phyloP scores from a whole-genome alignment of 2,329 filamentous ascomycete species.

The Hypoxylon rubiginosum region DNA sequence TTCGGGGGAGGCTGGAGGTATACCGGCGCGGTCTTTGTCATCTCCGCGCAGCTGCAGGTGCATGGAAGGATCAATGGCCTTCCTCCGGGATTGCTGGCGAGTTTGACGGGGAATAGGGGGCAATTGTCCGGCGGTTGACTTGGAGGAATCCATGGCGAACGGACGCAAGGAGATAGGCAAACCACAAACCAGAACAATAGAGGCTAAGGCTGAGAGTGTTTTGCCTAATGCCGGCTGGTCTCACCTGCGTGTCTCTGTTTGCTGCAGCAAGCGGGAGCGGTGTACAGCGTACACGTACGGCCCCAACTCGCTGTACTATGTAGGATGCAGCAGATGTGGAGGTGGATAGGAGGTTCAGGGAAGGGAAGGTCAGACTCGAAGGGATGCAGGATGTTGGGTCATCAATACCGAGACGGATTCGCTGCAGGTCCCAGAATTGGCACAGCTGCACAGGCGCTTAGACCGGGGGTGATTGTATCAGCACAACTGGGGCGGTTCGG shows the following conservation, averaged over 20 bases:
- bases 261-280: slow-evolving; percentile 21
- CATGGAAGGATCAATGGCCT: slow-evolving; percentile 50
- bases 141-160: slow-evolving; percentile 44
- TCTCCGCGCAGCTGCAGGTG: slow-evolving; percentile 48
- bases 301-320: slow-evolving; percentile 27
- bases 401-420: slow-evolving; percentile 38
- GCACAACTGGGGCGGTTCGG: slow-evolving; percentile 19
- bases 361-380: slow-evolving; percentile 30
- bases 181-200: slow-evolving; percentile 23
- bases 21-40: slow-evolving; percentile 45
- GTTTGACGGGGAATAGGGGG: slow-evolving; percentile 50
- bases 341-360: slow-evolving; percentile 12
- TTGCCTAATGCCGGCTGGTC: slow-evolving; percentile 43
- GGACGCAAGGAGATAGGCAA: slow-evolving; percentile 33
- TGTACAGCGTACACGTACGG: slow-evolving; percentile 1
- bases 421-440: slow-evolving; percentile 40
- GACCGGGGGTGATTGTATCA: slow-evolving; percentile 12
- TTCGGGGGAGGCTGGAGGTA: slow-evolving; percentile 71
- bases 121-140: slow-evolving; percentile 35
- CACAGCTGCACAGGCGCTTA: slow-evolving; percentile 27
- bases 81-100: slow-evolving; percentile 52
- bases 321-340: slow-evolving; percentile 33
- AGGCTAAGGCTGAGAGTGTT: slow-evolving; percentile 36
- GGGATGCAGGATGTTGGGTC: slow-evolving; percentile 32
- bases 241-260: slow-evolving; percentile 39